Evolutionary conservation across 768 basidiomycete species (phyloP).

Genomic region (Boletus pseudopeckii): DNA sequence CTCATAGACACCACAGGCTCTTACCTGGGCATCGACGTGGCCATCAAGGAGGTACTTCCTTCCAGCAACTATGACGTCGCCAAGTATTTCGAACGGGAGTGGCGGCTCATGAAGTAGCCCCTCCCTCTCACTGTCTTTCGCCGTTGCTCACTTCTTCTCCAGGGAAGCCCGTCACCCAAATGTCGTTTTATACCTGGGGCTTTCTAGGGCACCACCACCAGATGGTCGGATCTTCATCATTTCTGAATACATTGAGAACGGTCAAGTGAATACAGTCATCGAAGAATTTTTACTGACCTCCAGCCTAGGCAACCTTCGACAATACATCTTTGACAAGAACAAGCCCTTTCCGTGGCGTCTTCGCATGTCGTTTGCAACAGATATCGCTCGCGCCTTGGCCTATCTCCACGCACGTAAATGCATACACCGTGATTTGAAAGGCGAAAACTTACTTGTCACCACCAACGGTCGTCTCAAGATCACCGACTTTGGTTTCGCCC

Average conservation of each 20-base stretch:
- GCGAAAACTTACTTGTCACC: slow-evolving; percentile 95
- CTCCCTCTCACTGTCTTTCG: not conserved
- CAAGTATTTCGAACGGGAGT: slow-evolving; percentile 99
- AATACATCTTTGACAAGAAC: slow-evolving; percentile 82
- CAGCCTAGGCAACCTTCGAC: slow-evolving; percentile 64
- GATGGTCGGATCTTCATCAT: slow-evolving; percentile 90
- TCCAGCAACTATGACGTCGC: slow-evolving; percentile 89
- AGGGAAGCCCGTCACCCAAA: slow-evolving; percentile 88
- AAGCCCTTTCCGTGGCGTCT: slow-evolving; percentile 92
- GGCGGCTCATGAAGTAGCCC: slow-evolving; percentile 85
- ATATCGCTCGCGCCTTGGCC: slow-evolving; percentile 91
- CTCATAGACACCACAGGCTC: slow-evolving; percentile 45
- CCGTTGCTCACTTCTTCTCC: slow-evolving; percentile 3
- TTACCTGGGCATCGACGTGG: slow-evolving; percentile 95
- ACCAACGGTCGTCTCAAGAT: slow-evolving; percentile 93
- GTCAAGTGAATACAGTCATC: slow-evolving; percentile 26
- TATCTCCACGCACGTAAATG: slow-evolving; percentile 94
- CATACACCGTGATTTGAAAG: slow-evolving; percentile 90
- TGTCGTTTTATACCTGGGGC: slow-evolving; percentile 89
- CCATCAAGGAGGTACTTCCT: slow-evolving; percentile 94
- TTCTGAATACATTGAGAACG: slow-evolving; percentile 91
- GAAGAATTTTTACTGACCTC: slow-evolving; percentile 1
- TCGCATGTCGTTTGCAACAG: slow-evolving; percentile 90
- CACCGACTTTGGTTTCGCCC: slow-evolving; percentile 97
- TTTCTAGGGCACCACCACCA: slow-evolving; percentile 72